phyloP scores from a whole-genome alignment of 768 basidiomycete genomes.

The Tulasnella sp. region DNA sequence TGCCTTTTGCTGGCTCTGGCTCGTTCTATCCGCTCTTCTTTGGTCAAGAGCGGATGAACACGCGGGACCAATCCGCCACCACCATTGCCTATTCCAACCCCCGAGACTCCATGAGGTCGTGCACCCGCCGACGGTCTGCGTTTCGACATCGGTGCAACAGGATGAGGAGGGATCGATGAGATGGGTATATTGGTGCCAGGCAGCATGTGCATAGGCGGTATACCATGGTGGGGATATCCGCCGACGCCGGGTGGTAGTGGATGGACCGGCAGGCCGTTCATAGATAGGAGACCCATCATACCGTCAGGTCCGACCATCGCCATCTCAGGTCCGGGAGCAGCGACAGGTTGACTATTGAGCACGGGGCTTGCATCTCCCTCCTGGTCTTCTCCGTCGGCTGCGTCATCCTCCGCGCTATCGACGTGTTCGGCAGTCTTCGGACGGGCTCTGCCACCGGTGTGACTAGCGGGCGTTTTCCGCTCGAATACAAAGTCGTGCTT shows the following conservation, averaged over 20 bases:
- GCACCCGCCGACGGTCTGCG: background rate
- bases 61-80: slow-evolving; percentile 10
- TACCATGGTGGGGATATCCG: background rate
- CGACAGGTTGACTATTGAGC: background rate
- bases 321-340: background rate
- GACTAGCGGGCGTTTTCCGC: background rate
- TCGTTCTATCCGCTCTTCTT: slow-evolving; percentile 11
- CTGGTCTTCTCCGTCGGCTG: background rate
- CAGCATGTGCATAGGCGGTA: background rate
- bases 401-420: slow-evolving; percentile 1
- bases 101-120: background rate
- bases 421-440: background rate
- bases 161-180: slow-evolving; percentile 2
- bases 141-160: background rate
- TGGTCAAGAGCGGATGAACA: slow-evolving; percentile 11
- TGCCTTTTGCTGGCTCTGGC: slow-evolving; percentile 11
- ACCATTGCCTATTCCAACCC: slow-evolving; percentile 8
- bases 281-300: slow-evolving; percentile 4
- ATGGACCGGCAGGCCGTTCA: slow-evolving; percentile 12
- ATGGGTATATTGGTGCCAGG: background rate
- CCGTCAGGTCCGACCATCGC: slow-evolving; percentile 5
- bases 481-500: slow-evolving; percentile 17
- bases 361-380: background rate
- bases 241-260: background rate
- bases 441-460: background rate